Base-by-base conservation (phyloP, 192 early-diverging fungal species). In the Kappamyces sp. region DNA sequence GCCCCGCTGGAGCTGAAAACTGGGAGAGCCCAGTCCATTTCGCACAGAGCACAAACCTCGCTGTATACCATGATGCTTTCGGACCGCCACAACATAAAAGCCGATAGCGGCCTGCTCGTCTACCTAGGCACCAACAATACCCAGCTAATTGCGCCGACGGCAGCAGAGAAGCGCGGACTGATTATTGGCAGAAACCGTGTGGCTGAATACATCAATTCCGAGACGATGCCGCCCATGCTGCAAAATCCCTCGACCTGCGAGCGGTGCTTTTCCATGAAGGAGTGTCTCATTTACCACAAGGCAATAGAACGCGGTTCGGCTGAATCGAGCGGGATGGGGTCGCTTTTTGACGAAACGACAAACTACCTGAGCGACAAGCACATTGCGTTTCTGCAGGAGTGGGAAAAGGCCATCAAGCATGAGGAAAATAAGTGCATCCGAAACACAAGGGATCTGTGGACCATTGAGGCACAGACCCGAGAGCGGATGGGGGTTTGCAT, bases 1-100 rank as follows among this genome's bases (percentile, higher is more conserved):
- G 74, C 86, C 42, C 94, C 94, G 1, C 77, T 98, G 47, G 94
- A 98, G 69, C 55, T 98, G 5, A 98, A 98, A 66, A 88, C 90
- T 2, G 91, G 93, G 3, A 84, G 80, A 49, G 70, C 61, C 0
- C 70, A 73, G 7, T 74, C 78, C 36, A 49, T 83, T 1, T 63
- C 78, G 1, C 91, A 98, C 70, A 75, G 84, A 6, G 88, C 92
- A 1, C 95, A 98, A 64, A 83, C 90, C 0, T 71, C 82, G 9
- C 70, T 96, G 9, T 98, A 98, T 71, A 87, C 88, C 7, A 70
- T 93, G 39, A 60, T 95, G 31, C 75, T 98, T 75, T 74, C 78
- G 32, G 95, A 96, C 37, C 78, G 86, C 31, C 93, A 94, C 66
- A 76, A 87, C 37, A 67, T 88, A 5, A 72, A 84, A 52, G 74